A percentile compares a stretch with the other conserved stretches of the same genome.
Evolutionary conservation across 345 rosid species (phyloP).

Genomic region (Raphanus raphanistrum): DNA sequence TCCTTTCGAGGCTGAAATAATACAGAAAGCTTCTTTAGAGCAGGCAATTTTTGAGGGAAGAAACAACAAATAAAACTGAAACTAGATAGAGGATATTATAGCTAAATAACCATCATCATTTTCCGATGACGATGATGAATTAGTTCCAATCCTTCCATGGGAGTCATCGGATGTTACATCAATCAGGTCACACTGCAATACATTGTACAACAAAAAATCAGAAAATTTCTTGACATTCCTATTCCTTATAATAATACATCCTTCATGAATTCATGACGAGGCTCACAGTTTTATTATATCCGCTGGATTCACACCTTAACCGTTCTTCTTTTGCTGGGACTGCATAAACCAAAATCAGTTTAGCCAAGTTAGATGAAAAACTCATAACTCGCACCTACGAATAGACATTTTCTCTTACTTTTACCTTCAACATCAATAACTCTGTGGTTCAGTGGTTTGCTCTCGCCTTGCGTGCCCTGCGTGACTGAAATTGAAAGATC

Average conservation of each 20-base stretch:
- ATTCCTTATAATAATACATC: not conserved
- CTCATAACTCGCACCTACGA: not conserved
- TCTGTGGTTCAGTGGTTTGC: not conserved
- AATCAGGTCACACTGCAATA: slow-evolving; percentile 24
- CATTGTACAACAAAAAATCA: not conserved
- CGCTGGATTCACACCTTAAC: slow-evolving; percentile 31
- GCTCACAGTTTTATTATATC: slow-evolving; percentile 48
- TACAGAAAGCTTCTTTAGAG: slow-evolving; percentile 6
- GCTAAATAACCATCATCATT: slow-evolving; percentile 21
- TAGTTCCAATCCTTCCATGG: slow-evolving; percentile 18
- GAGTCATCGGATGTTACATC: slow-evolving; percentile 25
- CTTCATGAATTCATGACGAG: not conserved
- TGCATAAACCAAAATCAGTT: slow-evolving; percentile 30
- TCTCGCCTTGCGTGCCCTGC: not conserved
- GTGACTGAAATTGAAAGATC: slow-evolving; percentile 21
- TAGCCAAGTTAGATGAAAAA: slow-evolving; percentile 3
- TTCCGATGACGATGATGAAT: slow-evolving; percentile 20
- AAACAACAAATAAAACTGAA: slow-evolving; percentile 5
- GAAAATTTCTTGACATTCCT: not conserved
- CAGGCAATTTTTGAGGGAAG: slow-evolving; percentile 16
- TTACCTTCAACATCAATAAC: slow-evolving; percentile 33
- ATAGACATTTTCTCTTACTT: not conserved
- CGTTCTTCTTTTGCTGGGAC: slow-evolving; percentile 30
- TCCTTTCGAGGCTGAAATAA: slow-evolving; percentile 25
- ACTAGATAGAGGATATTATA: not conserved